These are phyloP conservation scores for Metschnikowia picachoensis DNA, from an alignment of 805 yeast genomes.

Conservation along the genomic window DNA sequence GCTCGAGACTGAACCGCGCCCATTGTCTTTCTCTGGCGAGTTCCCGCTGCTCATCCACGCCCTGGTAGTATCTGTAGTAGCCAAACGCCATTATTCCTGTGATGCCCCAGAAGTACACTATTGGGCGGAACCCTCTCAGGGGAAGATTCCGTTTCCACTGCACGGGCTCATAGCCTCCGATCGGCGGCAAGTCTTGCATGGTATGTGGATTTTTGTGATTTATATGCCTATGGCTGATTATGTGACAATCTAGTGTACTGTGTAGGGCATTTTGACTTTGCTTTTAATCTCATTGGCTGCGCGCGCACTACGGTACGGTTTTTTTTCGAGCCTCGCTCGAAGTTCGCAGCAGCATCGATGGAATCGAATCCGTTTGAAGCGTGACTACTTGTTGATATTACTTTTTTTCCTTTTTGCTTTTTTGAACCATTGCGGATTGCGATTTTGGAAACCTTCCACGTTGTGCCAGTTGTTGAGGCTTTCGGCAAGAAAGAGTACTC, in stretches of 20 bases:
- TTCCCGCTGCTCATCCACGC: slow-evolving; percentile 74
- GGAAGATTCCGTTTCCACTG: slow-evolving; percentile 91
- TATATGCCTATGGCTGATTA: background rate
- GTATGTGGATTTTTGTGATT: background rate
- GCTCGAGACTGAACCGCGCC: slow-evolving; percentile 70
- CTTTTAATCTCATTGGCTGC: slow-evolving; percentile 15
- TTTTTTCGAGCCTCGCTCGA: background rate
- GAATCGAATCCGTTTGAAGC: background rate
- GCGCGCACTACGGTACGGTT: slow-evolving; percentile 2
- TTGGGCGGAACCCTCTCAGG: slow-evolving; percentile 78
- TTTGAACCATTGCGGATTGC: no score
- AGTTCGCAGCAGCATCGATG: background rate
- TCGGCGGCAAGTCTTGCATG: slow-evolving; percentile 83
- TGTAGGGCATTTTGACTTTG: slow-evolving; percentile 1
- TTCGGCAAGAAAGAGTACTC: no score
- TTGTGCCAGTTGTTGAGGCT: no score
- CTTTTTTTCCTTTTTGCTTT: no score
- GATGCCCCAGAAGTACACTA: slow-evolving; percentile 62
- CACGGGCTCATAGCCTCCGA: slow-evolving; percentile 78
- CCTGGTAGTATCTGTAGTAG: slow-evolving; percentile 59
- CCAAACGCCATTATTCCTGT: slow-evolving; percentile 67
- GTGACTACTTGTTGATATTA: background rate
- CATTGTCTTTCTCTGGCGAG: slow-evolving; percentile 70
- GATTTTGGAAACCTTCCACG: no score
- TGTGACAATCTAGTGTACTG: background rate